phyloP scores from a whole-genome alignment of 371 early-diverging fungal species.

The Nematocida minor region DNA sequence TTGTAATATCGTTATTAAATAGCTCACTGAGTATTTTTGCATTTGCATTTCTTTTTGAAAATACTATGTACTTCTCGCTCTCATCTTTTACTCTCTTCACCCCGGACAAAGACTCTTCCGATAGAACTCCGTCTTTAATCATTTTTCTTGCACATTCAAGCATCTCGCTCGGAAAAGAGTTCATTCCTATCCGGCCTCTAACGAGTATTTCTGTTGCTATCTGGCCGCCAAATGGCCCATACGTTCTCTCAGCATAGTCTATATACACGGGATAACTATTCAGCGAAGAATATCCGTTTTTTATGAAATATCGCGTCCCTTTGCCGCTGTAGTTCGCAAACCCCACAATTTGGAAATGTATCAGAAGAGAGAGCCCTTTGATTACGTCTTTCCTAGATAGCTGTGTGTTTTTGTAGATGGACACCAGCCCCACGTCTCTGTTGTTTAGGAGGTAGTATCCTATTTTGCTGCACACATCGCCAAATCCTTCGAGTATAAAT shows the following conservation, averaged over 20 bases:
- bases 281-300: neutral
- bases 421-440: neutral
- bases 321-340: constrained; percentile 2
- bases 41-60: neutral
- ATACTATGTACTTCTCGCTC: neutral
- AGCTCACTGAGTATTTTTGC: neutral
- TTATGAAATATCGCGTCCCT: constrained; percentile 12
- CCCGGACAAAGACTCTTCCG: neutral
- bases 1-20: neutral
- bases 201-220: constrained; percentile 8
- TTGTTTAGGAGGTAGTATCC: constrained; percentile 4
- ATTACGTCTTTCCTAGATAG: neutral
- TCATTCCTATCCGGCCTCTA: neutral
- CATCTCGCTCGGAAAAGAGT: neutral
- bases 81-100: constrained; percentile 5
- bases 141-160: neutral
- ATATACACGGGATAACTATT: constrained; percentile 34
- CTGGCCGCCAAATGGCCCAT: neutral
- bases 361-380: constrained; percentile 37
- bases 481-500: constrained; percentile 41
- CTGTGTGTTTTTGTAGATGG: neutral
- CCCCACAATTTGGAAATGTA: constrained; percentile 39
- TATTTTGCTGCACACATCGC: constrained; percentile 14
- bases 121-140: constrained; percentile 2
- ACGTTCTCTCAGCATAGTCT: neutral